Base-by-base conservation (phyloP, 163 green algal genomes). In the Scenedesmus sp. region DNA sequence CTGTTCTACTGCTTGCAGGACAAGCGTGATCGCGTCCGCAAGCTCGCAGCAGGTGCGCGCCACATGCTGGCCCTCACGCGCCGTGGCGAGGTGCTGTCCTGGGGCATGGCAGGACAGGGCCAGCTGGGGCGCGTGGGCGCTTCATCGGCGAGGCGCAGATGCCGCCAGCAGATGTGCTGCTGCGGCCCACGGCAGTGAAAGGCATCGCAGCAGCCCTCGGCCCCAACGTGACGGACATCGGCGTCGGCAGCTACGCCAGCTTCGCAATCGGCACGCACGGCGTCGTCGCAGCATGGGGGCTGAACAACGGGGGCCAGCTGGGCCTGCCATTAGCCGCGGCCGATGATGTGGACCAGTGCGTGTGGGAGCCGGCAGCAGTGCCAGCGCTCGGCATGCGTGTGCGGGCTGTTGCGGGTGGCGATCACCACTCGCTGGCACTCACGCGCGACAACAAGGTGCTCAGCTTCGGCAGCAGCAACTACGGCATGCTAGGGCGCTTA, bases 231-330 rank as follows among this genome's bases (percentile, higher is more conserved):
- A 82, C 53, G n/a, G 85, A 90, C 72, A 90, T 90, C n/a, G 85
- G 72, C 49, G 44, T 33, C 10, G 85, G 85, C 70, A 72, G 51
- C 72, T 90, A 90, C 72, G 44, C 33, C 22, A 90, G 94, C 37
- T 98, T 98, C 94, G 96, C 93, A 1, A 91, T 97, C 51, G 93
- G 91, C 30, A 83, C 92, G 22, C 72, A 87, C 15, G 96, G 97
- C 83, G 80, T 93, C 20, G 93, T 98, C 0, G 95, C 93, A 42
- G 95, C 93, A 0, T 98, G 95, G 93, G 97, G 97, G 20, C 94
- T 99, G 15, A 99, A 99, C 95, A 98, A 98, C 93, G 97, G 96
- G 81, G 96, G 96, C 26, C 97, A 99, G 95, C 94, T 99, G 35
- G 97, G 90, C 24, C 81, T 98, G n/a, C 42, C 87, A 10, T 3